phyloP scores from a whole-genome alignment of 352 stramenopile species.

The Phytophthora citricola region DNA sequence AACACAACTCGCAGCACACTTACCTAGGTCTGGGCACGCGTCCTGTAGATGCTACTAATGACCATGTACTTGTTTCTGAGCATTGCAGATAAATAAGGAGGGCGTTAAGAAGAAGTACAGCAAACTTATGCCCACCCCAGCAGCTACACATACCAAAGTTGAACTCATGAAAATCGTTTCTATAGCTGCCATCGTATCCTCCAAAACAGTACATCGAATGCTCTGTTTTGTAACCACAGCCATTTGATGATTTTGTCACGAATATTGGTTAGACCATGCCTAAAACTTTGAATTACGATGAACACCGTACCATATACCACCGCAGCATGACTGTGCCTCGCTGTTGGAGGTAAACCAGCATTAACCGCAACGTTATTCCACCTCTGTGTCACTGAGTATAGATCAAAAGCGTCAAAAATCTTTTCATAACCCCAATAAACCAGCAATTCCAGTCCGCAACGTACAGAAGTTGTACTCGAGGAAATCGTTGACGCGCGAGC shows the following conservation, averaged over 20 bases:
- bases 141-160: constrained; percentile 74
- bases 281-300: background rate
- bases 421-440: constrained; percentile 1
- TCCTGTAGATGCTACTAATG: constrained; percentile 76
- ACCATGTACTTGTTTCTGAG: constrained; percentile 88
- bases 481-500: constrained; percentile 94
- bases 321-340: constrained; percentile 96
- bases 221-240: constrained; percentile 39
- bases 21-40: constrained; percentile 75
- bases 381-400: constrained; percentile 70
- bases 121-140: background rate
- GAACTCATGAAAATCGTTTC: constrained; percentile 98
- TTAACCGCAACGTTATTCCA: constrained; percentile 79
- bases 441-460: constrained; percentile 9
- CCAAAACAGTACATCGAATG: constrained; percentile 92
- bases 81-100: constrained; percentile 1
- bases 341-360: constrained; percentile 88
- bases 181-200: constrained; percentile 95
- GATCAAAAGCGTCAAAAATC: constrained; percentile 10
- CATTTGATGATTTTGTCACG: background rate
- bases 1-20: constrained; percentile 3
- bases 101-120: constrained; percentile 9
- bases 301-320: constrained; percentile 78
- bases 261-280: background rate
- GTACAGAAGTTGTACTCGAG: constrained; percentile 95